Percentiles rank a stretch among this genome's conserved stretches.
Conservation (phyloP, 768 basidiomycete species). For the Lactifluus pinguis region DNA sequence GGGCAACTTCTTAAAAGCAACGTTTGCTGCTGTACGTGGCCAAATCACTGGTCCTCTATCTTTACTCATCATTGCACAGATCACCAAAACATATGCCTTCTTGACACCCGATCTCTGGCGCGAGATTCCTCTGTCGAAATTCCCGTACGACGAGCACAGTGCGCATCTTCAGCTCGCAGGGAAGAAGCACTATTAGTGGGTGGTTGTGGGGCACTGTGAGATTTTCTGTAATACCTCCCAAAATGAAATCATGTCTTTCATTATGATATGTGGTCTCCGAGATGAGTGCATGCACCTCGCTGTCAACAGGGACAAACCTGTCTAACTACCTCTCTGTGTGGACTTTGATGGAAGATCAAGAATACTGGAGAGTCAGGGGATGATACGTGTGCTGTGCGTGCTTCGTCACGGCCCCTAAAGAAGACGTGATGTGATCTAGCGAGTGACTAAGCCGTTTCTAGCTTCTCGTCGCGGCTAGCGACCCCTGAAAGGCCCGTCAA, state of each 20-base stretch:
- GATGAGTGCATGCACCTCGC: not conserved
- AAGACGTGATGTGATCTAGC: not conserved
- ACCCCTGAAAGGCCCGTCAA: too few relatives aligned
- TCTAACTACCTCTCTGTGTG: not conserved
- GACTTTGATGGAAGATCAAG: not conserved
- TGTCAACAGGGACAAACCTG: not conserved
- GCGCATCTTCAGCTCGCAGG: constrained; percentile 80
- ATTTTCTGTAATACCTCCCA: constrained; percentile 11
- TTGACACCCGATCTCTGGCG: constrained; percentile 97
- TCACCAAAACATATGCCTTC: constrained; percentile 98
- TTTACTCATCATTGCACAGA: constrained; percentile 35
- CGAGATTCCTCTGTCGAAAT: constrained; percentile 82
- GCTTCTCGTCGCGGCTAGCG: too few relatives aligned
- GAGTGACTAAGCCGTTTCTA: too few relatives aligned
- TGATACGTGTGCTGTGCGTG: too few relatives aligned
- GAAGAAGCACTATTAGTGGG: constrained; percentile 58
- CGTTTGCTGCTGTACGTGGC: constrained; percentile 74
- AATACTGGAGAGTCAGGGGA: too few relatives aligned
- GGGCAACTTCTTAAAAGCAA: constrained; percentile 98
- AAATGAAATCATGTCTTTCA: constrained; percentile 8
- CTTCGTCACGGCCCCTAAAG: too few relatives aligned
- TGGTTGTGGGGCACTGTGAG: not conserved
- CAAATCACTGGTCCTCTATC: not conserved
- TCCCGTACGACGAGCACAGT: constrained; percentile 93
- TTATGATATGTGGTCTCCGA: too few relatives aligned